Conservation (phyloP, 768 basidiomycete species). For the Lentinula lateritia region DNA sequence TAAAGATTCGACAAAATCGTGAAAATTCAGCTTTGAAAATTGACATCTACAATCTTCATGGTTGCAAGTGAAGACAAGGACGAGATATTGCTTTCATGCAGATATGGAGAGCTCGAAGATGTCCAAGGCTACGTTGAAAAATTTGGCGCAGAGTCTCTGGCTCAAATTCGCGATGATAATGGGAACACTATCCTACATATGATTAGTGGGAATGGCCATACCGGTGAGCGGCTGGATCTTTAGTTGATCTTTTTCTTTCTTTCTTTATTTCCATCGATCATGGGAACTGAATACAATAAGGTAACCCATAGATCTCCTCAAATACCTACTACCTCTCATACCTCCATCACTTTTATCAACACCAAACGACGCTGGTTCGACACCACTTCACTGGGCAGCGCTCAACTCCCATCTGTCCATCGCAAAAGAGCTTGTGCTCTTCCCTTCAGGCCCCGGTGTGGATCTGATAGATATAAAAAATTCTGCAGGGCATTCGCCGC, state of each 20-base stretch:
- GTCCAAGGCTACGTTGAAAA: slow-evolving; percentile 57
- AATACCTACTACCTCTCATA: slow-evolving; percentile 62
- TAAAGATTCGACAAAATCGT: too few species aligned
- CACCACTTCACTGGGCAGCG: slow-evolving; percentile 88
- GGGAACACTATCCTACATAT: slow-evolving; percentile 83
- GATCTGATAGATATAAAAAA: slow-evolving; percentile 77
- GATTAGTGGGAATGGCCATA: slow-evolving; percentile 84
- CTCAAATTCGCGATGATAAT: slow-evolving; percentile 59
- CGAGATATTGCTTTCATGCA: slow-evolving; percentile 75
- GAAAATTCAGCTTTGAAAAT: neutral
- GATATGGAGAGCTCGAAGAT: slow-evolving; percentile 86
- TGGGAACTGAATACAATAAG: slow-evolving; percentile 41
- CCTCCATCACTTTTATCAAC: slow-evolving; percentile 50
- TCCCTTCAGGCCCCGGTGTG: slow-evolving; percentile 52
- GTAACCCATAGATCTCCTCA: slow-evolving; percentile 59
- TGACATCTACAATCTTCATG: slow-evolving; percentile 1
- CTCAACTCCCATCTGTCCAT: slow-evolving; percentile 72
- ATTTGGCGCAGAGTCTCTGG: slow-evolving; percentile 48
- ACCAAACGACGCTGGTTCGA: slow-evolving; percentile 71
- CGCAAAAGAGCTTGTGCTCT: slow-evolving; percentile 54
- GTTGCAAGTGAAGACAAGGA: slow-evolving; percentile 48
- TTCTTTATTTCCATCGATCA: slow-evolving; percentile 1
- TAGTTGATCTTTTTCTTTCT: neutral
- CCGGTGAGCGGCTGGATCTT: slow-evolving; percentile 43
- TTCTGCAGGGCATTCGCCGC: slow-evolving; percentile 63